These are phyloP conservation scores for Polyporus tsugae DNA, from an alignment of 1,284 basidiomycete genomes.

Conservation along the genomic window DNA sequence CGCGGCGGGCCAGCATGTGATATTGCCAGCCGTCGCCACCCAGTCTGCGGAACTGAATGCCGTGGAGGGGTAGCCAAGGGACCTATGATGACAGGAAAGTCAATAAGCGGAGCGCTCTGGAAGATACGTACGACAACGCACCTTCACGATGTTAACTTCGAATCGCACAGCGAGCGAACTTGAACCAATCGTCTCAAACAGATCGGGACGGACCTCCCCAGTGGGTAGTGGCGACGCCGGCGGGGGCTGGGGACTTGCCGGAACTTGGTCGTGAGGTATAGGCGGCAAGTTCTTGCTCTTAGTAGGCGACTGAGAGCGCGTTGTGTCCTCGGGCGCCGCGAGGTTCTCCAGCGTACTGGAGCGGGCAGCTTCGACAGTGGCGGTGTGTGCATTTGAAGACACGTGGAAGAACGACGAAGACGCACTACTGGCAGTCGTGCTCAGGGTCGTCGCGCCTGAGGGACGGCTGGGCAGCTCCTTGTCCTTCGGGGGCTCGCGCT, in stretches of 20 bases:
- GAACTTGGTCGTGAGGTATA: conserved; percentile 70
- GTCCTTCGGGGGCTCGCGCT: conserved; percentile 48
- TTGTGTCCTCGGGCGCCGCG: conserved; percentile 47
- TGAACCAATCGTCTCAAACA: conserved; percentile 78
- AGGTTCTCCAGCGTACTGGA: conserved; percentile 43
- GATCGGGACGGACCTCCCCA: conserved; percentile 70
- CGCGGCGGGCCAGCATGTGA: conserved; percentile 94
- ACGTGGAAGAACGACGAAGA: conserved; percentile 86
- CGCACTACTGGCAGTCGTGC: conserved; percentile 71
- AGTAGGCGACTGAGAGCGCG: conserved; percentile 48
- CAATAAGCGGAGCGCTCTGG: conserved; percentile 15
- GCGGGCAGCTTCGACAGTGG: conserved; percentile 47
- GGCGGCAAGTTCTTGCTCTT: conserved; percentile 74
- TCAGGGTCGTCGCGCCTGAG: conserved; percentile 61
- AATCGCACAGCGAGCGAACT: conserved; percentile 88
- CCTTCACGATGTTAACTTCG: conserved; percentile 95
- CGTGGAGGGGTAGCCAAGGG: conserved; percentile 92
- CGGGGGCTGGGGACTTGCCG: conserved; percentile 43
- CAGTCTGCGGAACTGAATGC: conserved; percentile 93
- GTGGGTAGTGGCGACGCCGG: conserved; percentile 60
- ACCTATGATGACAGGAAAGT: conserved; percentile 60
- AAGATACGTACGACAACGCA: conserved; percentile 46
- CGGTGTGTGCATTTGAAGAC: conserved; percentile 60
- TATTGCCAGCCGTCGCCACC: conserved; percentile 98
- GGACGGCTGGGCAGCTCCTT: conserved; percentile 58